phyloP scores from a whole-genome alignment of 2,329 filamentous ascomycete species.

The Coniochaeta prunicola region DNA sequence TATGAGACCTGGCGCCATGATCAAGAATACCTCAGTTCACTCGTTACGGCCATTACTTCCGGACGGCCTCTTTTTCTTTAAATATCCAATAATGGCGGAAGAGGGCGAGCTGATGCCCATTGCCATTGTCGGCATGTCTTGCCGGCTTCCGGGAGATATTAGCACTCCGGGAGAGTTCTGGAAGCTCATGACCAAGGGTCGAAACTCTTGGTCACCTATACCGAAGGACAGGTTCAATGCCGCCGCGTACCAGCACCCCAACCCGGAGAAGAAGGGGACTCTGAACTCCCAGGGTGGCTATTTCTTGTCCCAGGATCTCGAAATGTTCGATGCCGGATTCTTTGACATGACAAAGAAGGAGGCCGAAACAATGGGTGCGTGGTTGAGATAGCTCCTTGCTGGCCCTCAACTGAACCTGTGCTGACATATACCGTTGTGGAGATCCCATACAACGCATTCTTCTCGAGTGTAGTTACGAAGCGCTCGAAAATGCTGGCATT shows the following conservation, averaged over 20 bases:
- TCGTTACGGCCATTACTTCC: background rate
- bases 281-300: slow-evolving; percentile 24
- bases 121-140: slow-evolving; percentile 26
- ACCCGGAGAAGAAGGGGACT: slow-evolving; percentile 23
- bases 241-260: slow-evolving; percentile 24
- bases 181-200: slow-evolving; percentile 19
- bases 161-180: slow-evolving; percentile 22
- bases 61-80: background rate
- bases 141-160: slow-evolving; percentile 21
- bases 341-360: slow-evolving; percentile 28
- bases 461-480: slow-evolving; percentile 26
- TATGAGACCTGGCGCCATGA: background rate
- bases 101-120: slow-evolving; percentile 11
- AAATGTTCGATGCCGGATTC: slow-evolving; percentile 23
- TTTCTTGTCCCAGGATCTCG: slow-evolving; percentile 21
- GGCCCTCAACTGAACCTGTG: background rate
- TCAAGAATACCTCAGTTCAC: background rate
- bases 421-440: background rate
- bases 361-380: slow-evolving; percentile 22
- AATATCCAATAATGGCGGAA: background rate
- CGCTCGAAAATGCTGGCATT: slow-evolving; percentile 13
- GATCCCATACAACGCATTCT: slow-evolving; percentile 20
- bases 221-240: slow-evolving; percentile 24
- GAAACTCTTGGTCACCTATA: slow-evolving; percentile 21
- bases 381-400: background rate